Evolutionary conservation across 106 monocot species (phyloP).

Genomic region (Hemerocallis citrina): DNA sequence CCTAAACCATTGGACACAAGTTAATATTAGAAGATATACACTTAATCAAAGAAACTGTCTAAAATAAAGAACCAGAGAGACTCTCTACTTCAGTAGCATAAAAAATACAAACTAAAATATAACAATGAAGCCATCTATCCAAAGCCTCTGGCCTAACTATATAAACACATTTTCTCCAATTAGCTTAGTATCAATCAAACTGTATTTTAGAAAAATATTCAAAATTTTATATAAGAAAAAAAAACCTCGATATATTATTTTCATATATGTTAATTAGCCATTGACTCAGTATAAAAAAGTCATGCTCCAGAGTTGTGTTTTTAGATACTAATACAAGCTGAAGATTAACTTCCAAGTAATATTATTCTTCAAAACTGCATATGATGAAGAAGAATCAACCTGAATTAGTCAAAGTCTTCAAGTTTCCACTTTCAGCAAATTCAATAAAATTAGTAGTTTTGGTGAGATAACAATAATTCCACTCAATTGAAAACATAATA

Average conservation of each 20-base stretch:
- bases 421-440: neutral
- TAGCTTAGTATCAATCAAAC: neutral
- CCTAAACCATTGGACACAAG: too few relatives aligned
- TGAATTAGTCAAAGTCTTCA: too few relatives aligned
- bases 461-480: neutral
- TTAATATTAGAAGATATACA: too few relatives aligned
- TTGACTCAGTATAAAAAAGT: too few relatives aligned
- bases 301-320: neutral
- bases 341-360: neutral
- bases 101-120: neutral
- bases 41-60: too few relatives aligned
- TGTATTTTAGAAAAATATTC: neutral
- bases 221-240: neutral
- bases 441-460: neutral
- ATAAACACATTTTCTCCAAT: neutral
- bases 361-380: neutral
- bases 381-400: neutral
- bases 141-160: neutral
- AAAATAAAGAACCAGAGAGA: too few relatives aligned
- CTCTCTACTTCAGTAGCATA: neutral
- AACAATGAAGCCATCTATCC: neutral
- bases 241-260: neutral
- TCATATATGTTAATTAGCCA: neutral
- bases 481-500: neutral
- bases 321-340: neutral